Base-by-base conservation (phyloP, 352 stramenopile species). In the Globisporangium nodosum region DNA sequence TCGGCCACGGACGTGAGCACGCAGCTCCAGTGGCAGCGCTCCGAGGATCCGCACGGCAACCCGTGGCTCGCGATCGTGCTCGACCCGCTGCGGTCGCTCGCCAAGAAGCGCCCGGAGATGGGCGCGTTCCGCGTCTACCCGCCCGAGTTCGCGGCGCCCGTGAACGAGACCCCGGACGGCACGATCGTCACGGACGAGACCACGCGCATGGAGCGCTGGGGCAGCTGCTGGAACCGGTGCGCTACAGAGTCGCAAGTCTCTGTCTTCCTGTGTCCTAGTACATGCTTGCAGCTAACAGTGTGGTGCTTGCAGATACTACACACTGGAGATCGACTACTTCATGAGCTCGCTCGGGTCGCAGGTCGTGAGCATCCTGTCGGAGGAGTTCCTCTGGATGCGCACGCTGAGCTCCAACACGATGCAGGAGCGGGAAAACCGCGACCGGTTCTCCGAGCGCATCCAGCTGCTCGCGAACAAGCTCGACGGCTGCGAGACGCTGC, bases 51-150 rank as follows among this genome's bases (percentile, higher is more conserved):
- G 39, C 86, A 96, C 45, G 86, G 86, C 50, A 96, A 99, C 72
- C 97, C 97, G 18, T 99, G 97, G 83, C 85, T 99, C 21, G 97
- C 96, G 4, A 97, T 99, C 58, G 97, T 99, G 31, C 79, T 99
- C 9, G 97, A 99, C 81, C 97, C 97, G 6, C 69, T 99, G 40
- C 85, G 96, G 20, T 98, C 90, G 49, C 71, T 98, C 18, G 89
- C 92, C 18, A 96, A 98, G 72, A 95, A 94, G 42, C 78, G 82
- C 0, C 91, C 94, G 1, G 94, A 99, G 69, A 88, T 99, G 64
- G 97, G 96, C 15, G 97, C 97, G 1, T 99, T 99, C 76, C 93
- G 97, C 5, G 96, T 97, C 2, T 99, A 98, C 68, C 96, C 96
- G 27, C 96, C 96, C 0, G 96, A 99, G 70, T 99, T 98, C 69